These are phyloP conservation scores for Agaricus sinodeliciosus DNA, from an alignment of 768 basidiomycete species.

Conservation along the genomic window DNA sequence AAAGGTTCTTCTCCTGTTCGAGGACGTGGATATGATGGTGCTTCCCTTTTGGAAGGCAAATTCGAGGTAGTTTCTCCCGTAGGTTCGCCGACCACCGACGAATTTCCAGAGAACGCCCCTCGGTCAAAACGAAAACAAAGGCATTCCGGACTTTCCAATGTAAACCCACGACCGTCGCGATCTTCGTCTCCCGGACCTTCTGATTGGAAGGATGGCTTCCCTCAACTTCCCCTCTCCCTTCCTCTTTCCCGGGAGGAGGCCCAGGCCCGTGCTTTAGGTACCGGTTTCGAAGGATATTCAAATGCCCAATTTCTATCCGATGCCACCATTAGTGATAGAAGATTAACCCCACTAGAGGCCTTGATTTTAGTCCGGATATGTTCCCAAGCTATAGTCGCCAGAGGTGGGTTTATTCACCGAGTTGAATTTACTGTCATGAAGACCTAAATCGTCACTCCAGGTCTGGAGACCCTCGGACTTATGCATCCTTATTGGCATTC, in stretches of 20 bases:
- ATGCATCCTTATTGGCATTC: slow-evolving; percentile 87
- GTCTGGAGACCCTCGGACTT: slow-evolving; percentile 74
- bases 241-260: slow-evolving; percentile 44
- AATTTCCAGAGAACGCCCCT: slow-evolving; percentile 28
- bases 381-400: slow-evolving; percentile 55
- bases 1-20: slow-evolving; percentile 28
- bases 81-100: slow-evolving; percentile 31
- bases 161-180: slow-evolving; percentile 39
- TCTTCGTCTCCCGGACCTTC: slow-evolving; percentile 27
- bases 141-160: slow-evolving; percentile 46
- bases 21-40: slow-evolving; percentile 27
- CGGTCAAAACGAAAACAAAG: slow-evolving; percentile 27
- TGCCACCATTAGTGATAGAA: slow-evolving; percentile 46
- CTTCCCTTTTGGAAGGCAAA: slow-evolving; percentile 61
- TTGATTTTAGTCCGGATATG: slow-evolving; percentile 61
- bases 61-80: slow-evolving; percentile 63
- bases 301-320: slow-evolving; percentile 46
- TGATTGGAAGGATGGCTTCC: slow-evolving; percentile 32
- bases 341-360: slow-evolving; percentile 57
- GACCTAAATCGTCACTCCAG: slow-evolving; percentile 27
- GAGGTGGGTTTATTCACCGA: slow-evolving; percentile 38
- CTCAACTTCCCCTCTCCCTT: slow-evolving; percentile 60
- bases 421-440: slow-evolving; percentile 9
- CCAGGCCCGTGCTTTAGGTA: slow-evolving; percentile 41
- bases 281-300: slow-evolving; percentile 55